Evolutionary conservation across 345 rosid genomes (phyloP).

Genomic region (Salix caprea): DNA sequence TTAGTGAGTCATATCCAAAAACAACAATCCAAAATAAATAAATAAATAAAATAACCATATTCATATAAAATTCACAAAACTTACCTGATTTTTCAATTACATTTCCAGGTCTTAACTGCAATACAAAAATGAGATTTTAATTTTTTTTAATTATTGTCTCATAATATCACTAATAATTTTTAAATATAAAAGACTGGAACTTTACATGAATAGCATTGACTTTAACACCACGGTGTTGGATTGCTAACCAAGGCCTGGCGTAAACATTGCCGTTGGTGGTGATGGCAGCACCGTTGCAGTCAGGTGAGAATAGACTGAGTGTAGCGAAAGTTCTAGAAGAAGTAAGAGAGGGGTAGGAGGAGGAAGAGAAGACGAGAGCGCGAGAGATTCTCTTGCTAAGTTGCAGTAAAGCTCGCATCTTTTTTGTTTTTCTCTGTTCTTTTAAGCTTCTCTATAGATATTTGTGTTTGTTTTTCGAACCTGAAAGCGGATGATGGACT

Average conservation of each 20-base stretch:
- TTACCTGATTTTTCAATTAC: slow-evolving; percentile 83
- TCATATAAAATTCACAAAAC: neutral
- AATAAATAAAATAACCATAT: neutral
- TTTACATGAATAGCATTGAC: slow-evolving; percentile 71
- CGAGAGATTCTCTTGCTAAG: too few relatives aligned
- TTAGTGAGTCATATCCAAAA: neutral
- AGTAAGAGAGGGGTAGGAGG: too few relatives aligned
- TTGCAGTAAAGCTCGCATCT: too few relatives aligned
- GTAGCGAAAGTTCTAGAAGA: too few relatives aligned
- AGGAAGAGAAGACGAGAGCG: too few relatives aligned
- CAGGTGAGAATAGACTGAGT: neutral
- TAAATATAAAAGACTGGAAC: neutral
- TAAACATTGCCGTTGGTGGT: neutral
- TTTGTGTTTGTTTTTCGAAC: too few relatives aligned
- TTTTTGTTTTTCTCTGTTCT: too few relatives aligned
- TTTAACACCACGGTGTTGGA: slow-evolving; percentile 66
- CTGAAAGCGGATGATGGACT: too few relatives aligned
- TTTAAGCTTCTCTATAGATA: too few relatives aligned
- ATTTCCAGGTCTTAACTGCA: slow-evolving; percentile 79
- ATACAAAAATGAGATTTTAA: neutral
- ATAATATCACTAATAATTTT: neutral
- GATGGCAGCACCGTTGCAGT: neutral
- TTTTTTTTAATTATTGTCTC: too few relatives aligned
- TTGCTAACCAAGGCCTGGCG: slow-evolving; percentile 42
- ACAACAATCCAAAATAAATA: neutral